Conservation (phyloP, 257 asterid species). For the Lycium ferocissimum region DNA sequence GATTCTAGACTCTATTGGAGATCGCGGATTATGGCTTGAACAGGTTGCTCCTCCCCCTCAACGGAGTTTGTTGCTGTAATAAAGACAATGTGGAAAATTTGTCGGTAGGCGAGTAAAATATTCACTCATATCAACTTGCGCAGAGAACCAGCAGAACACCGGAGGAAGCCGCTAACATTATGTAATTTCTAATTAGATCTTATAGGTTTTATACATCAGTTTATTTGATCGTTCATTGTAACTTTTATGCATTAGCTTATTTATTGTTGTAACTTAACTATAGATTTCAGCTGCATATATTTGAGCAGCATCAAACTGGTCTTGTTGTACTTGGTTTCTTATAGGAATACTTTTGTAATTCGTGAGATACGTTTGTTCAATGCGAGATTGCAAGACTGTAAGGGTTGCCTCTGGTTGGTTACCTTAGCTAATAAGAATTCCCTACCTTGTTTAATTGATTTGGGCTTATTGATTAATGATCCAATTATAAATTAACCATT, state of each 20-base stretch:
- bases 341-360: no score
- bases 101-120: not conserved
- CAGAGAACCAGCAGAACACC: not conserved
- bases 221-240: not conserved
- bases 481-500: no score
- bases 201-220: not conserved
- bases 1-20: not conserved
- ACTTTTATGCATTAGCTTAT: not conserved
- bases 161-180: not conserved
- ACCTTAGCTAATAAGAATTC: no score
- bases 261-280: conserved; percentile 11
- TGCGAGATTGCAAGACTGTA: no score
- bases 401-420: no score
- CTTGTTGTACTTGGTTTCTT: no score
- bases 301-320: not conserved
- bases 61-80: not conserved
- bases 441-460: no score
- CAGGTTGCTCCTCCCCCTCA: not conserved
- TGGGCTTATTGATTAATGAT: no score
- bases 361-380: no score
- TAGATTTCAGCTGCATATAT: conserved; percentile 3
- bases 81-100: not conserved
- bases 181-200: not conserved
- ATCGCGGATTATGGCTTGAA: not conserved
- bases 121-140: not conserved